Conservation (phyloP, 129 eudicot species). For the Chrysanthemum lavandulifolium region DNA sequence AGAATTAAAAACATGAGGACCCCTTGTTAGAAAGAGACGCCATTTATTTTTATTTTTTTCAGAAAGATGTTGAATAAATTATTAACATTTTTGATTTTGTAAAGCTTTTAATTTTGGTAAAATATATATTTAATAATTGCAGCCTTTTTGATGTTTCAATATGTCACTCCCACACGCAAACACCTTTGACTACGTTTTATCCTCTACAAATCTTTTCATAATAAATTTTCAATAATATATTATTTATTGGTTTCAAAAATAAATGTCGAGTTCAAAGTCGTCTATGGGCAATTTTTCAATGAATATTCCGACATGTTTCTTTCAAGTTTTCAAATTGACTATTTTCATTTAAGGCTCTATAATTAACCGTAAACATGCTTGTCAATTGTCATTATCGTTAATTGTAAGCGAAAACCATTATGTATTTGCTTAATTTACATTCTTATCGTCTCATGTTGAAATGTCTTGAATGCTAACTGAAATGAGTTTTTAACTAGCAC, state of each 20-base stretch:
- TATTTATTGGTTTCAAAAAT: not conserved
- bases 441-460: no score
- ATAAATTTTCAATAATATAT: not conserved
- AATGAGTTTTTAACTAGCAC: no score
- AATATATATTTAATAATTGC: slow-evolving; percentile 3
- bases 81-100: no score
- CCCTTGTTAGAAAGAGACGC: slow-evolving; percentile 9
- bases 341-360: not conserved
- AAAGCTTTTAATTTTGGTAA: no score
- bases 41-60: not conserved
- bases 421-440: no score
- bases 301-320: not conserved
- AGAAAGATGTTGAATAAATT: not conserved
- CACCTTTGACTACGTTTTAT: slow-evolving; percentile 22
- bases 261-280: not conserved
- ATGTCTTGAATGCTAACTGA: no score
- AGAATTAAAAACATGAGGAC: not conserved
- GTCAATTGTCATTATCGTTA: not conserved
- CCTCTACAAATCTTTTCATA: not conserved
- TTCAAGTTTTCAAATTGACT: not conserved
- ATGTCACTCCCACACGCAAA: slow-evolving; percentile 26
- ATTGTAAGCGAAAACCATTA: no score
- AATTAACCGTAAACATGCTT: not conserved
- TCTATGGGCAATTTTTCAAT: not conserved
- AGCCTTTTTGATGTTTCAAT: slow-evolving; percentile 27